Base-by-base conservation (phyloP, 2,329 filamentous ascomycete species). In the Herpomyces periplanetae region DNA sequence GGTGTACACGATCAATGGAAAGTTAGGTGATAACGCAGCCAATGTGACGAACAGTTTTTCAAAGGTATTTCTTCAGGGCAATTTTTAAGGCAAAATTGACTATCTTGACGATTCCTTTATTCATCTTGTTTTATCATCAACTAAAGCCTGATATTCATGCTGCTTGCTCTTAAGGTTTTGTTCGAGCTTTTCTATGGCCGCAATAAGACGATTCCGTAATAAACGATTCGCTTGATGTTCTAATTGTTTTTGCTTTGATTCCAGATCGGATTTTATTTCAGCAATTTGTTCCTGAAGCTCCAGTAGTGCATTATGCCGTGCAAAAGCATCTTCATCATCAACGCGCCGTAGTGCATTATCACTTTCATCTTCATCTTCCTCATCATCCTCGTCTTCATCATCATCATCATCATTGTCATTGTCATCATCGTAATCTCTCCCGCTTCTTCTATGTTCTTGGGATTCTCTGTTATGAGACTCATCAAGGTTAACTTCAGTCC, bases 231-330 rank as follows among this genome's bases (percentile, higher is more conserved):
- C 34, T 24, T 42, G 36, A 11, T 36, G 37, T 17, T 43, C 38
- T 25, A 41, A 36, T 20, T 41, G 35, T 17, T 31, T 33, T 11
- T 41, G 34, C 9, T 40, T 39, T 11, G 36, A 32, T 15, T 37
- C 36, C 15, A 54, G 41, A 23, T 46, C 41, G 17, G 39, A 38
- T 30, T 52, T 41, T 25, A 55, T 27, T 28, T 53, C 49, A 3
- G 39, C 41, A 20, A 56, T 49, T 31, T 55, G 47, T 22, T 48
- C 45, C 18, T 39, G 36, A 11, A 44, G 33, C 24, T 44, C 41
- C 16, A 43, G 39, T 10, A 40, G 32, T 25, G 47, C 39, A 11
- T 44, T 40, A 11, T 44, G 37, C 15, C 37, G 37, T 8, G 43
- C 46, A 2, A 39, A 38, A 3, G 43, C 45, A 19, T 50, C 49